Percentiles rank a stretch among this genome's conserved stretches.
Evolutionary conservation across 306 rosid species (phyloP).

Genomic region (Cicer pinnatifidum): DNA sequence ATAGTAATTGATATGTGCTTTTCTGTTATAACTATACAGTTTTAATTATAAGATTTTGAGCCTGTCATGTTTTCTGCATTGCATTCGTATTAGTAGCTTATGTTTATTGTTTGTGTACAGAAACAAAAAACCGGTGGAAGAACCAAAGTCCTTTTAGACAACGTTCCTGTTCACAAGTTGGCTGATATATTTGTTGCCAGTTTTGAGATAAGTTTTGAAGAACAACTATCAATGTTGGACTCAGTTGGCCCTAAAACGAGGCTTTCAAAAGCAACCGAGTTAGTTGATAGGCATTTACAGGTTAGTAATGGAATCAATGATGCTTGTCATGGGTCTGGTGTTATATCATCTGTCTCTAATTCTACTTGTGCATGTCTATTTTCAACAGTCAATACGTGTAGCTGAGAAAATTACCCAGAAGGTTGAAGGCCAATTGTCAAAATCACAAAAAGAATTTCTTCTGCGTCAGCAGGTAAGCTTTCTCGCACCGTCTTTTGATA

Average conservation of each 20-base stretch:
- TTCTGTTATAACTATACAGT: constrained; percentile 4
- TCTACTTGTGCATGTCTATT: constrained; percentile 45
- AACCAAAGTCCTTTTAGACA: constrained; percentile 94
- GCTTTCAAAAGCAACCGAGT: constrained; percentile 96
- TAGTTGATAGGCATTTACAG: constrained; percentile 98
- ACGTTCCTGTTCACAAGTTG: constrained; percentile 94
- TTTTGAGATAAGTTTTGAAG: constrained; percentile 99
- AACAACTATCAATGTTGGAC: constrained; percentile 90
- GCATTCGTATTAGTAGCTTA: constrained; percentile 36
- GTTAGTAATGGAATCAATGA: constrained; percentile 50
- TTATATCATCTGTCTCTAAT: constrained; percentile 41
- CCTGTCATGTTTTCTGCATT: constrained; percentile 23
- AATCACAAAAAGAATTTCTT: constrained; percentile 97
- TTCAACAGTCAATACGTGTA: constrained; percentile 91
- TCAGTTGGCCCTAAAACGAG: constrained; percentile 91
- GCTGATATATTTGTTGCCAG: constrained; percentile 99
- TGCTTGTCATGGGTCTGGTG: constrained; percentile 35
- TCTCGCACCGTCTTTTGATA: constrained; percentile 34
- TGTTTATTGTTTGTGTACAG: constrained; percentile 56
- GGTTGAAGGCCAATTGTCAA: constrained; percentile 98
- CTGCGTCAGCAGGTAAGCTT: constrained; percentile 92
- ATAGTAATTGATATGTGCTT: constrained; percentile 12
- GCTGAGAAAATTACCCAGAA: constrained; percentile 99
- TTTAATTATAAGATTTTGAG: constrained; percentile 21
- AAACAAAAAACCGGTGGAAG: constrained; percentile 98